These are phyloP conservation scores for Wickerhamiella domercqiae DNA, from an alignment of 805 yeast genomes.

Conservation along the genomic window DNA sequence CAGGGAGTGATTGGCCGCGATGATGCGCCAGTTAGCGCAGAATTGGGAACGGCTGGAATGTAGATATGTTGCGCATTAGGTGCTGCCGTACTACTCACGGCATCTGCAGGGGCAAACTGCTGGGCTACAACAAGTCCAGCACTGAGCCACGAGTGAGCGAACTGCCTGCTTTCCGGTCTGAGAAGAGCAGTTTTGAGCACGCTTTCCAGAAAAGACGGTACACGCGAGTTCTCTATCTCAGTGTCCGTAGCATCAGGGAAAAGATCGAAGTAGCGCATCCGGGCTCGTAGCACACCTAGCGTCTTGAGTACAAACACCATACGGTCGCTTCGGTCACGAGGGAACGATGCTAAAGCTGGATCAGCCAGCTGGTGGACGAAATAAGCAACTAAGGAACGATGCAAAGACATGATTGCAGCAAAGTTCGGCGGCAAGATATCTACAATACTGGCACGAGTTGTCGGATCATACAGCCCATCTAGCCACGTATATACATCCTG, in stretches of 20 bases:
- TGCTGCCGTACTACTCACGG: background rate
- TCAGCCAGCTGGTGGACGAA: conserved; percentile 53
- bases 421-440: conserved; percentile 55
- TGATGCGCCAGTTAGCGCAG: conserved; percentile 8
- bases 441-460: conserved; percentile 29
- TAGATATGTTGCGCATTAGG: conserved; percentile 14
- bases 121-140: conserved; percentile 31
- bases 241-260: conserved; percentile 25
- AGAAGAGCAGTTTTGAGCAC: conserved; percentile 59
- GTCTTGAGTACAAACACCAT: conserved; percentile 56
- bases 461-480: conserved; percentile 36
- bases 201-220: conserved; percentile 78
- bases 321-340: conserved; percentile 44
- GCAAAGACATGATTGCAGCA: conserved; percentile 48
- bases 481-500: conserved; percentile 62
- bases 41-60: conserved; percentile 20
- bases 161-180: conserved; percentile 66
- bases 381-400: conserved; percentile 48
- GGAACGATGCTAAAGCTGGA: conserved; percentile 27
- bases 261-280: conserved; percentile 44
- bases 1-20: conserved; percentile 51
- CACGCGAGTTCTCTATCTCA: conserved; percentile 16
- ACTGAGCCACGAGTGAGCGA: conserved; percentile 51
- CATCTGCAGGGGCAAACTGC: conserved; percentile 7
- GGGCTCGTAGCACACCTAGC: conserved; percentile 46